Base-by-base conservation (phyloP, 352 stramenopile genomes). In the Globisporangium canariense region DNA sequence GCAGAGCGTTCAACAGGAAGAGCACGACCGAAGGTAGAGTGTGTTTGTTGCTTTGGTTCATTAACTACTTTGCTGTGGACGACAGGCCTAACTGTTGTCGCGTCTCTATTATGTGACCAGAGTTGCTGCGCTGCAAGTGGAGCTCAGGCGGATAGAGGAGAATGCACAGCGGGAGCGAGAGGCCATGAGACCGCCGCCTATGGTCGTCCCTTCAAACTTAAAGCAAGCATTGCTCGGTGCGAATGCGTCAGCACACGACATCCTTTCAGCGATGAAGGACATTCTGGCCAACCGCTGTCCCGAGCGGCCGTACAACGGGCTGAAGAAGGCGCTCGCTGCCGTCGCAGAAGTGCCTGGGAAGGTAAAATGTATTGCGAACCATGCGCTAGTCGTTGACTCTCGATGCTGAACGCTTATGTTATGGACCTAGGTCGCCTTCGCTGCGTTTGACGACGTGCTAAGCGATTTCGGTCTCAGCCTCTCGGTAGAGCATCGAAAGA, bases 271-370 rank as follows among this genome's bases (percentile, higher is more conserved):
- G 0, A 93, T 93, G 69, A 86, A 83, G 28, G 76, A 83, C 14
- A 91, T 91, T 61, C 55, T 93, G 22, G 64, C 54, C 8, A 72
- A 56, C 54, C 71, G 85, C 22, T 94, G 78, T 30, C 69, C 81
- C 16, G 74, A 87, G 28, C 61, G 81, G 32, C 85, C 85, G 3
- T 94, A 91, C 59, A 90, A 91, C 43, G 83, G 85, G 0, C 75
- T 94, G 43, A 94, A 92, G 61, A 94, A 94, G 62, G 81, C 85
- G 18, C 66, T 94, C 32, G 83, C 79, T 40, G 71, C 76, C 7
- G 77, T 92, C 2, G 78, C 83, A 9, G 85, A 94, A 54, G 64
- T 81, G 4, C 83, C 85, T 2, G 85, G 83, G 7, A 94, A 91
- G 74, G 83, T 93, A 65, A 0, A 43, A 47, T 9, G 43, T 38